Conservation (phyloP, 2,329 filamentous ascomycete genomes). For the Helotiales sp. region DNA sequence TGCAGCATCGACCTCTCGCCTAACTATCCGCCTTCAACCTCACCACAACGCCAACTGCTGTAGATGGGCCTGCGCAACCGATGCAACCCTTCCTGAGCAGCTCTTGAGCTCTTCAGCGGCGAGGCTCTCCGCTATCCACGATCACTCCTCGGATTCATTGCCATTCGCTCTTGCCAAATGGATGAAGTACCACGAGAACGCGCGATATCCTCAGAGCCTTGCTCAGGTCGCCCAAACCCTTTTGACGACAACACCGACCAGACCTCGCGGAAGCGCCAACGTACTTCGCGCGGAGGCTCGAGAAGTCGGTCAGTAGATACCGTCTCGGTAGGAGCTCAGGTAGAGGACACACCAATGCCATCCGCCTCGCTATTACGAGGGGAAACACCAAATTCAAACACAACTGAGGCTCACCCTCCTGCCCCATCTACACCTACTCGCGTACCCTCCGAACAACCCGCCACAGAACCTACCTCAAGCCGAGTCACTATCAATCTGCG, state of each 20-base stretch:
- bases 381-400: constrained; percentile 9
- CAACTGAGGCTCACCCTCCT: constrained; percentile 36
- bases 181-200: constrained; percentile 51
- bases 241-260: constrained; percentile 56
- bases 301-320: constrained; percentile 52
- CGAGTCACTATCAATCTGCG: constrained; percentile 62
- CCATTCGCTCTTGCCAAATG: constrained; percentile 42
- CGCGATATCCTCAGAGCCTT: constrained; percentile 62
- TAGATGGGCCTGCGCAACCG: not conserved
- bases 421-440: constrained; percentile 31
- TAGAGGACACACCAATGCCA: constrained; percentile 20
- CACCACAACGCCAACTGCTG: not conserved
- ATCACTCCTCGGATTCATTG: constrained; percentile 46
- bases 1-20: not conserved
- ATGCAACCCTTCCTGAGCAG: constrained; percentile 24
- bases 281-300: constrained; percentile 58
- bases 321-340: constrained; percentile 2
- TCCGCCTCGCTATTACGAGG: constrained; percentile 16
- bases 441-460: constrained; percentile 35
- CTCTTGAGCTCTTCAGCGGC: constrained; percentile 27
- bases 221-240: constrained; percentile 62
- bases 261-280: constrained; percentile 57
- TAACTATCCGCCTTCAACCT: not conserved
- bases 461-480: constrained; percentile 50
- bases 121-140: constrained; percentile 19